phyloP scores from a whole-genome alignment of 371 early-diverging fungal genomes.

The Rhizopus delemar region DNA sequence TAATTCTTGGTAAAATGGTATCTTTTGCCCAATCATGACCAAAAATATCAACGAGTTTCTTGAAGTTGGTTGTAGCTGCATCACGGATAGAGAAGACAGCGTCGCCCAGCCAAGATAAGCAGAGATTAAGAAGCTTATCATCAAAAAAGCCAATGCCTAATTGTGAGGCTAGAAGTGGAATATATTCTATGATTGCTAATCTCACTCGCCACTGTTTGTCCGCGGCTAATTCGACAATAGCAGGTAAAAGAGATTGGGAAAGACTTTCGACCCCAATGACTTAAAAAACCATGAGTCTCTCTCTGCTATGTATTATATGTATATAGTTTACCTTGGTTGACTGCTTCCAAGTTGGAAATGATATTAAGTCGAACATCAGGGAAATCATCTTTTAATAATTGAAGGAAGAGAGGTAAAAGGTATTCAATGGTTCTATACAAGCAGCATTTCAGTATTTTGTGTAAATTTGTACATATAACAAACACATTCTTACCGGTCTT shows the following conservation, averaged over 20 bases:
- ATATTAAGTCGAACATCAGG: slow-evolving; percentile 97
- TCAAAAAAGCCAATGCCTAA: slow-evolving; percentile 96
- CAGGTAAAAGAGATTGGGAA: slow-evolving; percentile 94
- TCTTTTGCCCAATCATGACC: slow-evolving; percentile 95
- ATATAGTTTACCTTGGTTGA: slow-evolving; percentile 70
- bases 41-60: slow-evolving; percentile 93
- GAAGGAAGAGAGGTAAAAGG: slow-evolving; percentile 92
- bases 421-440: slow-evolving; percentile 83
- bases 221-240: slow-evolving; percentile 97
- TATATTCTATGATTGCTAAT: slow-evolving; percentile 96
- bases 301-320: neutral
- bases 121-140: slow-evolving; percentile 88
- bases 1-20: slow-evolving; percentile 90
- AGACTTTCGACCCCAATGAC: slow-evolving; percentile 97
- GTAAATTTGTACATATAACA: no score
- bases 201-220: slow-evolving; percentile 99
- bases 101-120: slow-evolving; percentile 98
- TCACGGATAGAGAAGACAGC: slow-evolving; percentile 96
- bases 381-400: slow-evolving; percentile 94
- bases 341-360: slow-evolving; percentile 93
- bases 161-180: slow-evolving; percentile 94
- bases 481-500: slow-evolving; percentile 65
- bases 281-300: slow-evolving; percentile 11
- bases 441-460: neutral
- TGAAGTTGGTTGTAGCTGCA: slow-evolving; percentile 91